Conservation (phyloP, 2,329 filamentous ascomycete genomes). For the Clarireedia monteithiana region DNA sequence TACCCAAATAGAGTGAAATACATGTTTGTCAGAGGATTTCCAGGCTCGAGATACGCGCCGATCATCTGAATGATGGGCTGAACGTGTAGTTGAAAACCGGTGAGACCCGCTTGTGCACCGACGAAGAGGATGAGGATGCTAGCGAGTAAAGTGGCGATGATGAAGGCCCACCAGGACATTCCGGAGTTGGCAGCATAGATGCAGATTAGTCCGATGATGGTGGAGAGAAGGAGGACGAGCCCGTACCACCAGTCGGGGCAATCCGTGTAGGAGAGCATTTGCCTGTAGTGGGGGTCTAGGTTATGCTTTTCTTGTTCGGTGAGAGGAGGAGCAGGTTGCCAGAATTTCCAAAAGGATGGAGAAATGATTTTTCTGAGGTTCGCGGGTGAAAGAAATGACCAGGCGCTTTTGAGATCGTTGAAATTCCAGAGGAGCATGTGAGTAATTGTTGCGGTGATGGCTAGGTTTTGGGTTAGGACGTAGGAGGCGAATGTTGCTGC, state of each 20-base stretch:
- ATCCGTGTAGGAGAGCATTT: slow-evolving; percentile 41
- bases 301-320: neutral
- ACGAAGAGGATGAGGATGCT: slow-evolving; percentile 22
- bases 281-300: slow-evolving; percentile 35
- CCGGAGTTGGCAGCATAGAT: slow-evolving; percentile 52
- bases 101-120: slow-evolving; percentile 34
- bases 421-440: slow-evolving; percentile 36
- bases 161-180: slow-evolving; percentile 22
- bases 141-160: slow-evolving; percentile 23
- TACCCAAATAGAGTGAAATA: slow-evolving; percentile 66
- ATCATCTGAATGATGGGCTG: slow-evolving; percentile 42
- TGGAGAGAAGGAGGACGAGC: slow-evolving; percentile 35
- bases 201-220: slow-evolving; percentile 31
- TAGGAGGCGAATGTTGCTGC: slow-evolving; percentile 33
- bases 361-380: slow-evolving; percentile 10
- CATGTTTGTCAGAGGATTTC: slow-evolving; percentile 60
- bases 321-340: slow-evolving; percentile 9
- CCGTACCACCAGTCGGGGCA: slow-evolving; percentile 54
- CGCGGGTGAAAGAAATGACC: slow-evolving; percentile 18
- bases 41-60: slow-evolving; percentile 39
- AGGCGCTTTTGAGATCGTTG: slow-evolving; percentile 32
- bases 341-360: slow-evolving; percentile 22
- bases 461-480: slow-evolving; percentile 37
- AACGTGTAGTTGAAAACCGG: slow-evolving; percentile 38
- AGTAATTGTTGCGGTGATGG: slow-evolving; percentile 37